Base-by-base conservation (phyloP, 208 protist genomes). In the Strigomonas culicis region DNA sequence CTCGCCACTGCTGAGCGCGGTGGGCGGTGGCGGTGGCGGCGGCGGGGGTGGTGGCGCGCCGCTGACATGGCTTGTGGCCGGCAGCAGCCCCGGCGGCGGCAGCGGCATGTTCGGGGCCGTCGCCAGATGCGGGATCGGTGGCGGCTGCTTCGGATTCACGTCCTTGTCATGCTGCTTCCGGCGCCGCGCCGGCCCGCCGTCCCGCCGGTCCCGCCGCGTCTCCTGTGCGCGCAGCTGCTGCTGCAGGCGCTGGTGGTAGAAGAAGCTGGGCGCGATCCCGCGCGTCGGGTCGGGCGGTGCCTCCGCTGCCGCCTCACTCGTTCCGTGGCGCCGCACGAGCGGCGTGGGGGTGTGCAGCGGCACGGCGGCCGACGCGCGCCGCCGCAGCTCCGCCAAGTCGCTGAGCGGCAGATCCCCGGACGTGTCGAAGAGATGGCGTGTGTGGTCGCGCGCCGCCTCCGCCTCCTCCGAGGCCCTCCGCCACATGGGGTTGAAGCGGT, bases 161-260 rank as follows among this genome's bases (percentile, higher is more conserved):
- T 10, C 4, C 0, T 15, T 0, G 0, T 21, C 0, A 49, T 31
- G 53, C 3, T 0, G 32, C 4, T 27, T 27, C 27, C 7, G 41
- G 41, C 56, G 46, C 46, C 25, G 7, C n/a, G 51, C n/a, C 46
- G 8, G 32, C 61, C 28, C 36, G 2, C 24, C 21, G 11, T 31
- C 24, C 25, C 25, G 47, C 19, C 30, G 43, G 32, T 76, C 65
- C 61, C 71, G 71, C 4, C 34, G 56, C 2, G 1, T 21, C 15
- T 21, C 22, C 17, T 39, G 43, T 1, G 44, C 41, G 8, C 25
- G 30, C 15, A 2, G 28, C 34, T 34, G 34, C 59, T 31, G 13
- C 25, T 31, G 28, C 44, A 51, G 13, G 66, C 15, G 41, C 64
- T 50, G 15, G 22, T 21, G 49, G n/a, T 25, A 4, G 7, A 11